phyloP scores from a whole-genome alignment of 2,329 filamentous ascomycete genomes.

The Beauveria varroae region DNA sequence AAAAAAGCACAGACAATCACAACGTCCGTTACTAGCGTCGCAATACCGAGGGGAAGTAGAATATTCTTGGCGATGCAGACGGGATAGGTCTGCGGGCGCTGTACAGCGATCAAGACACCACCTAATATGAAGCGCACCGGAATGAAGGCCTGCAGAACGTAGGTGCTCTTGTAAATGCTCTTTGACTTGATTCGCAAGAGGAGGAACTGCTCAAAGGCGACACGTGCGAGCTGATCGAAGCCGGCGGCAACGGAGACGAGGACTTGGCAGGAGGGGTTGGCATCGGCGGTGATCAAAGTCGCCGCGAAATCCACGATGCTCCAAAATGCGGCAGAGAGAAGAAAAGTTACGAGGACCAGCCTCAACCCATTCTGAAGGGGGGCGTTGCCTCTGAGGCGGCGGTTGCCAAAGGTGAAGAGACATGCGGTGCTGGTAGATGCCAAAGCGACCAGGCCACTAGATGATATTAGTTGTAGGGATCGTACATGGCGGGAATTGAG shows the following conservation, averaged over 20 bases:
- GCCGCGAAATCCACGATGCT: slow-evolving; percentile 44
- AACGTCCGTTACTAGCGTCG: slow-evolving; percentile 37
- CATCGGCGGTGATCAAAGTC: slow-evolving; percentile 32
- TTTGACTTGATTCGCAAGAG: slow-evolving; percentile 40
- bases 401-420: slow-evolving; percentile 39
- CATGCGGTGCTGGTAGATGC: slow-evolving; percentile 40
- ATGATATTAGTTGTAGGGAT: neutral
- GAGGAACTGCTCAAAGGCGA: slow-evolving; percentile 46
- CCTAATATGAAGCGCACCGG: slow-evolving; percentile 44
- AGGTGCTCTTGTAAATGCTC: slow-evolving; percentile 27
- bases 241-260: slow-evolving; percentile 43
- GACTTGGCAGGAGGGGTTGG: slow-evolving; percentile 37
- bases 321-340: slow-evolving; percentile 45
- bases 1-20: slow-evolving; percentile 36
- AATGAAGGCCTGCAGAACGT: slow-evolving; percentile 40
- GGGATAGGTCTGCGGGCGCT: slow-evolving; percentile 42
- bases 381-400: slow-evolving; percentile 25
- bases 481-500: neutral
- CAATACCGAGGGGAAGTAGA: slow-evolving; percentile 36
- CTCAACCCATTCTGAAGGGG: slow-evolving; percentile 51
- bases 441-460: slow-evolving; percentile 47
- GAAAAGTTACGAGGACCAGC: slow-evolving; percentile 54
- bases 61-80: slow-evolving; percentile 44
- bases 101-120: slow-evolving; percentile 46
- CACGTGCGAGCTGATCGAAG: slow-evolving; percentile 50